Percentiles rank a stretch among this genome's conserved stretches.
phyloP scores from a whole-genome alignment of 208 protist genomes.

The Angomonas deanei region DNA sequence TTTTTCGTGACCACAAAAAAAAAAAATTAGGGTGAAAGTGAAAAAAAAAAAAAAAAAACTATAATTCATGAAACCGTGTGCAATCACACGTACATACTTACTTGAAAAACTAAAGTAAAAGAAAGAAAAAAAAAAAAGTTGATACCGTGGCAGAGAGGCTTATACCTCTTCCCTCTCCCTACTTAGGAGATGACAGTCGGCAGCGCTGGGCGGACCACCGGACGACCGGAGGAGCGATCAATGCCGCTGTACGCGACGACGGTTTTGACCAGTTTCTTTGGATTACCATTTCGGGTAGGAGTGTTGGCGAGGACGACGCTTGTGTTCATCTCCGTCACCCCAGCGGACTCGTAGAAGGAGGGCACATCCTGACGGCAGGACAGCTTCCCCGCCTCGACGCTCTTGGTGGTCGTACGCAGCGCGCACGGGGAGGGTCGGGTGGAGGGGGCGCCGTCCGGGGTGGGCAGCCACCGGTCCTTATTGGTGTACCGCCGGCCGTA shows the following conservation, averaged over 20 bases:
- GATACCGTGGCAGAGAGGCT: slow-evolving; percentile 2
- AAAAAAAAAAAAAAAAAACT: neutral
- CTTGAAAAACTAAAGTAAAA: slow-evolving; percentile 2
- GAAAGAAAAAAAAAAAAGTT: slow-evolving; percentile 2
- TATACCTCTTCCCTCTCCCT: too few species aligned
- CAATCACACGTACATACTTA: too few species aligned
- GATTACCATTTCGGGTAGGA: neutral
- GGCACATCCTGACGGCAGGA: neutral
- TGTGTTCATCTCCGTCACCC: neutral
- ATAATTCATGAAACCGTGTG: neutral
- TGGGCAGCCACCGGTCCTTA: neutral
- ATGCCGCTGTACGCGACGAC: slow-evolving; percentile 31
- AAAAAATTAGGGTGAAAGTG: neutral
- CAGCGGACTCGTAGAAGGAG: neutral
- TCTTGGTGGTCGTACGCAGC: neutral
- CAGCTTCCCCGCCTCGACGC: slow-evolving; percentile 1
- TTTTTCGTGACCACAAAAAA: neutral
- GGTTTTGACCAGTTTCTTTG: slow-evolving; percentile 23
- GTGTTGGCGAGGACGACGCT: slow-evolving; percentile 6
- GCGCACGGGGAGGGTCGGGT: neutral
- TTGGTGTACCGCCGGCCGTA: neutral
- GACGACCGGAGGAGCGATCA: slow-evolving; percentile 44
- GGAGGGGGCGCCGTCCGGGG: neutral
- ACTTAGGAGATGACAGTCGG: neutral
- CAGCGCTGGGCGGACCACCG: slow-evolving; percentile 4